phyloP scores from a whole-genome alignment of 176 grass and related monocot species.

The Hordeum marinum region DNA sequence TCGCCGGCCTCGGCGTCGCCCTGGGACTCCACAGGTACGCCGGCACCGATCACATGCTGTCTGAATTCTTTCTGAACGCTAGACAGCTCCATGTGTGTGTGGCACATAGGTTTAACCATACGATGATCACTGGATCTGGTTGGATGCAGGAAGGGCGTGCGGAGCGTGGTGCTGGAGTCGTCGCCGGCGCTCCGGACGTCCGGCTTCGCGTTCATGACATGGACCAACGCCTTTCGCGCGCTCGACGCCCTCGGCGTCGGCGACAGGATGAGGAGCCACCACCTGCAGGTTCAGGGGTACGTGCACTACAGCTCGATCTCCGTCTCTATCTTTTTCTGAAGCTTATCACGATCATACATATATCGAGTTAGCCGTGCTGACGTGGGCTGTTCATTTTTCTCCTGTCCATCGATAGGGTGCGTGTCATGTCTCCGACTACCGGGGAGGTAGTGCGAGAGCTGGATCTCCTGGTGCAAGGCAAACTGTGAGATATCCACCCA shows the following conservation, averaged over 20 bases:
- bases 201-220: slow-evolving; percentile 31
- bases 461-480: not conserved
- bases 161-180: slow-evolving; percentile 55
- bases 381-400: not conserved
- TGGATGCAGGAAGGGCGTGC: slow-evolving; percentile 34
- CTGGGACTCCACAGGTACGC: slow-evolving; percentile 43
- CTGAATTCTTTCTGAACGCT: too few species aligned
- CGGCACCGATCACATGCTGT: not conserved
- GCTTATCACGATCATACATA: not conserved
- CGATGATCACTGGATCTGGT: not conserved
- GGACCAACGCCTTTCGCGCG: slow-evolving; percentile 49
- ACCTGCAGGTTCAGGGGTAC: slow-evolving; percentile 6
- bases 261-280: slow-evolving; percentile 32
- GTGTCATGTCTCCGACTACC: not conserved
- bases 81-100: not conserved
- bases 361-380: not conserved
- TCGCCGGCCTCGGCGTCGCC: slow-evolving; percentile 41
- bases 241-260: slow-evolving; percentile 53
- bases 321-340: not conserved
- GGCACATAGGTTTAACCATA: not conserved
- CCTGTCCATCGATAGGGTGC: not conserved
- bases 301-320: not conserved
- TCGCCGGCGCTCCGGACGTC: slow-evolving; percentile 28
- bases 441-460: not conserved
- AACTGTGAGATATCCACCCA: not conserved